A percentile compares a stretch with the other conserved stretches of the same genome.
These are phyloP conservation scores for Arthrobotrys megalospora DNA, from an alignment of 2,329 filamentous ascomycete species.

Conservation along the genomic window DNA sequence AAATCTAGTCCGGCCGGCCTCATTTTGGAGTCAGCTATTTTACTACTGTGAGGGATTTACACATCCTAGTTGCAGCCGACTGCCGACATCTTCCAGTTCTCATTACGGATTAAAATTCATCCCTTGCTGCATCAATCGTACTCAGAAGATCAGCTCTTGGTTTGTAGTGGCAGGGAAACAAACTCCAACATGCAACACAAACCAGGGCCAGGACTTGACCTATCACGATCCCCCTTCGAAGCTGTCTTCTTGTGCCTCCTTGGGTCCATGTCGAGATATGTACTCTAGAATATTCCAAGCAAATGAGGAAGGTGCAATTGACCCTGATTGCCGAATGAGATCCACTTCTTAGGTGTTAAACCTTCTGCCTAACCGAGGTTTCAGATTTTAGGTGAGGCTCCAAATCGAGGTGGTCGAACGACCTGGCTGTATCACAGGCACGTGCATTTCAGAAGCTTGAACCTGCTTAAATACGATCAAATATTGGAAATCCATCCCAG, in stretches of 20 bases:
- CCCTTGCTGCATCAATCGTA: background rate
- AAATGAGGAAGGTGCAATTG: slow-evolving; percentile 46
- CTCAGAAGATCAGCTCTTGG: slow-evolving; percentile 8
- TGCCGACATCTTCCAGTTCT: background rate
- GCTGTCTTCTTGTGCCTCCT: background rate
- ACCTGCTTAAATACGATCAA: slow-evolving; percentile 7
- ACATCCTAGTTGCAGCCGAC: slow-evolving; percentile 14
- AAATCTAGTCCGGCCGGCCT: slow-evolving; percentile 12
- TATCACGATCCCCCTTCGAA: background rate
- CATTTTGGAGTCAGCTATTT: background rate
- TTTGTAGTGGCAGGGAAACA: slow-evolving; percentile 3
- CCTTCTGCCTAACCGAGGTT: slow-evolving; percentile 59
- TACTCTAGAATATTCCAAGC: slow-evolving; percentile 31
- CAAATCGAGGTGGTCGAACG: slow-evolving; percentile 7
- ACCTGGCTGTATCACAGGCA: background rate
- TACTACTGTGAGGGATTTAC: slow-evolving; percentile 32
- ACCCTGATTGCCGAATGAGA: slow-evolving; percentile 3
- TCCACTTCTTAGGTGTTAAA: slow-evolving; percentile 8
- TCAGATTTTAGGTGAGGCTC: slow-evolving; percentile 45
- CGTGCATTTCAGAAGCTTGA: slow-evolving; percentile 11
- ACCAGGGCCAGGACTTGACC: background rate
- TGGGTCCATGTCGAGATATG: background rate
- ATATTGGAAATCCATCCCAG: slow-evolving; percentile 18
- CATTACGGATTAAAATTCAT: slow-evolving; percentile 23
- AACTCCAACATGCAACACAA: slow-evolving; percentile 39